Percentiles rank a stretch among this genome's conserved stretches.
Conservation (phyloP, 2,329 filamentous ascomycete species). For the Fusarium tjaetaba region DNA sequence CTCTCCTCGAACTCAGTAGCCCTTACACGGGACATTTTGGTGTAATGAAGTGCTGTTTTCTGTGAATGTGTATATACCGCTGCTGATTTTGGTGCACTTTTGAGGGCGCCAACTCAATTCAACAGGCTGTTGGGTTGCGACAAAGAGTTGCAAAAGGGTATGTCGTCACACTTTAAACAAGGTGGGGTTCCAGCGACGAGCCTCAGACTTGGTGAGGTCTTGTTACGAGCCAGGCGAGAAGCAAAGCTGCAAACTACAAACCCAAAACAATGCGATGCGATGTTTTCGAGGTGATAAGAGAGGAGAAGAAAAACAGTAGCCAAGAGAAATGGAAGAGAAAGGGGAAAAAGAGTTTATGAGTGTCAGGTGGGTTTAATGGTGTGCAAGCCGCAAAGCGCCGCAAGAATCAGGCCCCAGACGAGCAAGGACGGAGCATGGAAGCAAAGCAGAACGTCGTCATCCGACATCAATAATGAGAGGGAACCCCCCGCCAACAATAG, state of each 20-base stretch:
- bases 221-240: constrained; percentile 10
- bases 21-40: constrained; percentile 44
- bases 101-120: constrained; percentile 27
- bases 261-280: constrained; percentile 19
- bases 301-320: constrained; percentile 6
- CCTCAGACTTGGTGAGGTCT: constrained; percentile 28
- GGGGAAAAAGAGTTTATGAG: constrained; percentile 33
- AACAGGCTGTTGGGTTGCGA: constrained; percentile 17
- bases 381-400: constrained; percentile 34
- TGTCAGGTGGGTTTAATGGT: constrained; percentile 44
- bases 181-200: constrained; percentile 26
- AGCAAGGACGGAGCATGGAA: constrained; percentile 38
- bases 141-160: constrained; percentile 10
- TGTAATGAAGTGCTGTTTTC: constrained; percentile 7
- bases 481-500: constrained; percentile 40
- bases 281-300: constrained; percentile 26
- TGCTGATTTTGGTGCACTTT: constrained; percentile 7
- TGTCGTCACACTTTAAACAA: constrained; percentile 33
- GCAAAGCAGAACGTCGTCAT: constrained; percentile 43
- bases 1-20: constrained; percentile 58
- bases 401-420: constrained; percentile 40
- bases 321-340: constrained; percentile 29
- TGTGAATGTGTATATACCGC: background rate
- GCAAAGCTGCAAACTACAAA: constrained; percentile 17
- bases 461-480: constrained; percentile 43